Conservation (phyloP, 352 stramenopile species). For the Globisporangium camurandrum region DNA sequence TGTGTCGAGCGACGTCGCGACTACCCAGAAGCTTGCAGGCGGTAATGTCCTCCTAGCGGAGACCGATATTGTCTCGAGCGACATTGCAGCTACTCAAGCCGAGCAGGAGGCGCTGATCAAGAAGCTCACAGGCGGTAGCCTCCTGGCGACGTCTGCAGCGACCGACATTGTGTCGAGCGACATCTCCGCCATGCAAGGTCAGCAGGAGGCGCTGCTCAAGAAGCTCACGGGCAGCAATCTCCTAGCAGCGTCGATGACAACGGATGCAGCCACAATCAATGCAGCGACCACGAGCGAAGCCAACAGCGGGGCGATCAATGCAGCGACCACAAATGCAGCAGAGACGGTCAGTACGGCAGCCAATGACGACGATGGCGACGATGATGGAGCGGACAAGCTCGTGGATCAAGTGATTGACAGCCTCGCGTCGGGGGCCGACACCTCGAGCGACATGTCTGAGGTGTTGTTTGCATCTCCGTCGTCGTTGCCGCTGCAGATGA, state of each 20-base stretch:
- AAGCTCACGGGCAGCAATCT: background rate
- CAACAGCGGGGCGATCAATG: too few relatives aligned
- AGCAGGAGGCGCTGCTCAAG: constrained; percentile 5
- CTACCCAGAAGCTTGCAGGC: too few relatives aligned
- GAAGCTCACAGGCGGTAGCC: background rate
- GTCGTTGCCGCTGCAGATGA: background rate
- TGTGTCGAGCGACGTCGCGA: too few relatives aligned
- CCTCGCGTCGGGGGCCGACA: background rate
- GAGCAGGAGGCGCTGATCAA: background rate
- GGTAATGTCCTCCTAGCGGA: background rate
- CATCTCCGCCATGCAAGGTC: background rate
- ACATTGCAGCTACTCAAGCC: background rate
- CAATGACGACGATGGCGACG: too few relatives aligned
- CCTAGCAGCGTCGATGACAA: too few relatives aligned
- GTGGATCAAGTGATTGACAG: background rate
- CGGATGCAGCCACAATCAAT: too few relatives aligned
- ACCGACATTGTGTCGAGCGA: constrained; percentile 9
- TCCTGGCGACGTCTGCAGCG: constrained; percentile 3
- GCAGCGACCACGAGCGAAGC: too few relatives aligned
- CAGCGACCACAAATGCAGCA: too few relatives aligned
- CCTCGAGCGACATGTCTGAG: background rate
- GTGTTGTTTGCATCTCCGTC: background rate
- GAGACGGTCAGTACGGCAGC: background rate
- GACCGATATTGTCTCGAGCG: background rate
- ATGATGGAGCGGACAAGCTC: too few relatives aligned